Percentiles rank a stretch among this genome's conserved stretches.
Conservation (phyloP, 768 basidiomycete genomes). For the Baorangia bicolor region DNA sequence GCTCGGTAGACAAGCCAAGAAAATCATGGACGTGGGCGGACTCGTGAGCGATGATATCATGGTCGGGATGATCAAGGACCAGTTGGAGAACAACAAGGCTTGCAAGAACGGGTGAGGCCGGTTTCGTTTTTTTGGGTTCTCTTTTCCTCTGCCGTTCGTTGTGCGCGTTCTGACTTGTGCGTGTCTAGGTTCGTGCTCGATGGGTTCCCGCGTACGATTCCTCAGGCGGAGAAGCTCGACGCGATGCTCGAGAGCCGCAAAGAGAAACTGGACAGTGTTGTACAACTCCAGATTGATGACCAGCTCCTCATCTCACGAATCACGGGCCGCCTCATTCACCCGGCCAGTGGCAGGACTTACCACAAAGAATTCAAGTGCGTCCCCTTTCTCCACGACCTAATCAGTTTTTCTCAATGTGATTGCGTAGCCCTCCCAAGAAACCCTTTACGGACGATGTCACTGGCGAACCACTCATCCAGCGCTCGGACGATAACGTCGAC, state of each 20-base stretch:
- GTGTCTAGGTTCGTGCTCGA: slow-evolving; percentile 87
- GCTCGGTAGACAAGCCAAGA: slow-evolving; percentile 91
- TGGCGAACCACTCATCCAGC: slow-evolving; percentile 94
- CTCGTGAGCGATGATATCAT: slow-evolving; percentile 96
- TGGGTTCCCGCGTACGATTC: slow-evolving; percentile 98
- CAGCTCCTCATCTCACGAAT: slow-evolving; percentile 96
- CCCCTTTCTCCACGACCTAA: background rate
- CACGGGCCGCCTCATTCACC: slow-evolving; percentile 93
- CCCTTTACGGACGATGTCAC: slow-evolving; percentile 90
- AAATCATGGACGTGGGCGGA: slow-evolving; percentile 96
- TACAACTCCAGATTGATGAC: slow-evolving; percentile 91
- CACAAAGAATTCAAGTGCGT: slow-evolving; percentile 93
- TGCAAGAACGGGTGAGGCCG: slow-evolving; percentile 92
- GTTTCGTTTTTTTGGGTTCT: background rate
- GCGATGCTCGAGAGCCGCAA: slow-evolving; percentile 79
- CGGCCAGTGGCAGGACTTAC: slow-evolving; percentile 85
- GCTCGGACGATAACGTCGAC: slow-evolving; percentile 97
- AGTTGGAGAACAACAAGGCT: slow-evolving; percentile 86
- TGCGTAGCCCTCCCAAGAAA: slow-evolving; percentile 91
- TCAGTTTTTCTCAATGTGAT: slow-evolving; percentile 10
- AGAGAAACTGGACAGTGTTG: slow-evolving; percentile 89
- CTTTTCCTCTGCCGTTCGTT: background rate
- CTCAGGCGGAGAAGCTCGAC: slow-evolving; percentile 95
- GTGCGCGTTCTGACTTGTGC: background rate
- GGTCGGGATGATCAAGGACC: slow-evolving; percentile 96